These are phyloP conservation scores for Coelastrella sp. DNA, from an alignment of 139 green algal species.

Conservation along the genomic window DNA sequence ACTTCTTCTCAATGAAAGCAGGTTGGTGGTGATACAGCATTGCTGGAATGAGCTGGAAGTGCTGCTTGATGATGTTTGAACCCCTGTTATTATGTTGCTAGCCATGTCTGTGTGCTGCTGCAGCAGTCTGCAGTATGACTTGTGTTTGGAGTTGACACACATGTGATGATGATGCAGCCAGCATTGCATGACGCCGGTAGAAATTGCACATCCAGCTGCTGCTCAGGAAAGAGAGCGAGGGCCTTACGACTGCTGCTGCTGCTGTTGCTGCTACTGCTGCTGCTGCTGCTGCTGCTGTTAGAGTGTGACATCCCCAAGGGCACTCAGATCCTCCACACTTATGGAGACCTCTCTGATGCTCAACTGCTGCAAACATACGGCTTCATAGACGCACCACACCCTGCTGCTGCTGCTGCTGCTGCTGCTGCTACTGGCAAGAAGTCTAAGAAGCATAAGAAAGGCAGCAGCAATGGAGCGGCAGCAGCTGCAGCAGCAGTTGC, in stretches of 20 bases:
- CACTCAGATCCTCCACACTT: slow-evolving; percentile 75
- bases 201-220: neutral
- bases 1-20: slow-evolving; percentile 73
- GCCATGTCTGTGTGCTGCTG: no score
- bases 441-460: neutral
- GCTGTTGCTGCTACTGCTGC: neutral
- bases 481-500: neutral
- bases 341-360: slow-evolving; percentile 76
- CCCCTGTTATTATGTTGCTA: no score
- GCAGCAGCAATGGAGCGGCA: neutral
- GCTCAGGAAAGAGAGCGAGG: neutral
- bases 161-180: no score
- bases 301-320: slow-evolving; percentile 65
- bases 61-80: no score
- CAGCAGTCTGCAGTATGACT: no score
- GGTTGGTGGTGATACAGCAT: slow-evolving; percentile 24
- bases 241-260: neutral
- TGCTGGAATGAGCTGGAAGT: no score
- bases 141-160: no score
- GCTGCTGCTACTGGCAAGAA: neutral
- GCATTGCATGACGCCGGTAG: no score
- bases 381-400: slow-evolving; percentile 65
- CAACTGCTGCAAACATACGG: slow-evolving; percentile 82
- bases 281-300: slow-evolving; percentile 28
- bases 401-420: neutral